These are phyloP conservation scores for Escovopsis weberi DNA, from an alignment of 2,329 filamentous ascomycete genomes.

Conservation along the genomic window DNA sequence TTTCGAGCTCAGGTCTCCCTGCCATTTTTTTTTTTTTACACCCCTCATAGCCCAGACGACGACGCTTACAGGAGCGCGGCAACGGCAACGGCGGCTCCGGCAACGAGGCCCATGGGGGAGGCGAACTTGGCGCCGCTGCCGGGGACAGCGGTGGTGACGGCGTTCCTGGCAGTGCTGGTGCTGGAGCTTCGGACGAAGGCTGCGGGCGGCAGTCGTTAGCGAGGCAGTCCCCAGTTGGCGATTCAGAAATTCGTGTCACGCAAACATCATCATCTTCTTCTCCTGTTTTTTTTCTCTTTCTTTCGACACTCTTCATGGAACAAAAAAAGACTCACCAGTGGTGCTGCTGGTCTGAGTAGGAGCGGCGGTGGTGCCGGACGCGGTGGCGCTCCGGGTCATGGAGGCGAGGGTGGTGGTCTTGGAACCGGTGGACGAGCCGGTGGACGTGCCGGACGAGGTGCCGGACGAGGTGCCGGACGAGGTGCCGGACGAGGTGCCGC, in stretches of 20 bases:
- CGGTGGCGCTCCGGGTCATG: constrained; percentile 3
- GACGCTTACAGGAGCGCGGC: constrained; percentile 17
- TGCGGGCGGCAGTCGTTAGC: constrained; percentile 1
- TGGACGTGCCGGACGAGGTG: not conserved
- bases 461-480: constrained; percentile 1
- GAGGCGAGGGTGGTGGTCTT: constrained; percentile 3
- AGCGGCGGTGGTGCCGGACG: constrained; percentile 2
- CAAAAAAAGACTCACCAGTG: not conserved
- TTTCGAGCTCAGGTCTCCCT: too few species aligned
- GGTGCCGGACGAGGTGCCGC: constrained; percentile 1
- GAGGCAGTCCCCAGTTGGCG: not conserved
- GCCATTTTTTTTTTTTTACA: not conserved
- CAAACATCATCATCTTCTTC: not conserved
- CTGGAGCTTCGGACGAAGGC: not conserved
- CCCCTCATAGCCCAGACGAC: not conserved
- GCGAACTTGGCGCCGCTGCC: constrained; percentile 17
- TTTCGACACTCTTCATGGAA: too few species aligned
- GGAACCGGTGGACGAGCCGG: constrained; percentile 1
- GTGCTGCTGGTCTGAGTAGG: constrained; percentile 3
- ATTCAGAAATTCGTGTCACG: not conserved
- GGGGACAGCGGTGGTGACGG: constrained; percentile 12
- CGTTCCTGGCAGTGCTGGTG: constrained; percentile 8
- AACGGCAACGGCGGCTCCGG: constrained; percentile 19
- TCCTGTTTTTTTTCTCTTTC: too few species aligned
- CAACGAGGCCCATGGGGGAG: constrained; percentile 19